Percentiles rank a stretch among this genome's conserved stretches.
Evolutionary conservation across 2,329 filamentous ascomycete species (phyloP).

Genomic region (Fusarium nodosum): DNA sequence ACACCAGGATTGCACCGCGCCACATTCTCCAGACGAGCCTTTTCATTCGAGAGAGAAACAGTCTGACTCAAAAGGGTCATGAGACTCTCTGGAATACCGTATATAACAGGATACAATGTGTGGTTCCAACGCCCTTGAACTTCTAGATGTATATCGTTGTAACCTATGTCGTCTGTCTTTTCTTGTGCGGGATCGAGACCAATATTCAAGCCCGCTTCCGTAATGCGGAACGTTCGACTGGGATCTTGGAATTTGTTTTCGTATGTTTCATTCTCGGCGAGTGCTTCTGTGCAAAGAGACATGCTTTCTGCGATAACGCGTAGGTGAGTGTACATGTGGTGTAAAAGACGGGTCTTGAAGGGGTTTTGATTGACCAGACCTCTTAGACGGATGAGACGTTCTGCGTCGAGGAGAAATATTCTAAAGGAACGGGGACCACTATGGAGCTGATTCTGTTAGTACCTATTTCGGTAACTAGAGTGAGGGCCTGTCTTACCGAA

Average conservation of each 20-base stretch:
- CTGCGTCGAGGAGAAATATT: conserved; percentile 57
- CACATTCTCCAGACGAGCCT: conserved; percentile 49
- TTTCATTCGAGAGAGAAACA: conserved; percentile 60
- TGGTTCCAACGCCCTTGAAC: conserved; percentile 56
- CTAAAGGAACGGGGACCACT: conserved; percentile 38
- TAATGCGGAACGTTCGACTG: conserved; percentile 50
- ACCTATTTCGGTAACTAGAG: rapidly evolving
- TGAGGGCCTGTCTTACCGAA: conserved; percentile 12
- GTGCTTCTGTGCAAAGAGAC: conserved; percentile 30
- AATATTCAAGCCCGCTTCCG: conserved; percentile 50
- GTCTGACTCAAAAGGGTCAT: conserved; percentile 58
- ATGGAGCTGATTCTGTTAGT: conserved; percentile 32
- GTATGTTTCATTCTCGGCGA: neutral
- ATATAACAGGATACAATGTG: conserved; percentile 61
- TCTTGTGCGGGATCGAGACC: conserved; percentile 50
- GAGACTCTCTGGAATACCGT: conserved; percentile 59
- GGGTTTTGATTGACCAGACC: conserved; percentile 58
- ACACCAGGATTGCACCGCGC: conserved; percentile 43
- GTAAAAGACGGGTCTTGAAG: conserved; percentile 58
- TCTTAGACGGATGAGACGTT: conserved; percentile 56
- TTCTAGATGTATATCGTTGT: conserved; percentile 61
- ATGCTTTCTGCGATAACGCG: conserved; percentile 62
- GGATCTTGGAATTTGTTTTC: conserved; percentile 4
- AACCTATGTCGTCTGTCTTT: conserved; percentile 55
- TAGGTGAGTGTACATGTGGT: conserved; percentile 63